phyloP scores from a whole-genome alignment of 768 basidiomycete species.

The Amanita molliuscula region DNA sequence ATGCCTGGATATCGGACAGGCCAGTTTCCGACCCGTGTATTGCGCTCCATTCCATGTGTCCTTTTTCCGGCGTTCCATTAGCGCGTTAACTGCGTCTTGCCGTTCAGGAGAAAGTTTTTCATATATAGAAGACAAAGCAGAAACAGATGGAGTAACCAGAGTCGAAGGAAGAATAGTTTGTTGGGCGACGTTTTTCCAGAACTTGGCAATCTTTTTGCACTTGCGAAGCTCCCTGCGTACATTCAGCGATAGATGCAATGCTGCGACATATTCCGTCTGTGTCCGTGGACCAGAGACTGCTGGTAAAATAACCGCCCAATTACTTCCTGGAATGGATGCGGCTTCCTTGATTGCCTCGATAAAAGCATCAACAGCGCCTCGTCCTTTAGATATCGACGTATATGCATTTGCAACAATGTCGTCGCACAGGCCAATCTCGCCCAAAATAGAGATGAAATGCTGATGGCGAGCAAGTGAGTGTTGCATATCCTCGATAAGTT shows the following conservation, averaged over 20 bases:
- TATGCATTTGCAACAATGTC: not conserved
- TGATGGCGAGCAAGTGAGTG: not conserved
- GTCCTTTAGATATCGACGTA: slow-evolving; percentile 13
- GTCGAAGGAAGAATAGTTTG: slow-evolving; percentile 14
- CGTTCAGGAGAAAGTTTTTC: slow-evolving; percentile 23
- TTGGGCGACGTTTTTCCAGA: slow-evolving; percentile 34
- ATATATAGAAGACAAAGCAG: slow-evolving; percentile 26
- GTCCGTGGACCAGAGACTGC: slow-evolving; percentile 23
- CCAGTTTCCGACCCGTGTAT: not conserved
- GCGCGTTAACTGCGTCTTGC: slow-evolving; percentile 28
- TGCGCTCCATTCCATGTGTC: not conserved
- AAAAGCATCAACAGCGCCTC: slow-evolving; percentile 28
- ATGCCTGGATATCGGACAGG: not conserved
- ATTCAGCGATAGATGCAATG: slow-evolving; percentile 33
- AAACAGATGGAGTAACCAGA: slow-evolving; percentile 28
- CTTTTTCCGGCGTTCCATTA: slow-evolving; percentile 17
- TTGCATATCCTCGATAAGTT: not conserved
- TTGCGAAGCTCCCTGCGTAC: slow-evolving; percentile 32
- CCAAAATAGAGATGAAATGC: not conserved
- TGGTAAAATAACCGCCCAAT: slow-evolving; percentile 33
- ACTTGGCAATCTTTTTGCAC: slow-evolving; percentile 31
- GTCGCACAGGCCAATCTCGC: slow-evolving; percentile 1
- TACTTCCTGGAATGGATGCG: slow-evolving; percentile 22
- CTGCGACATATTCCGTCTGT: slow-evolving; percentile 33
- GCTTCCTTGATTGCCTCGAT: slow-evolving; percentile 33